Conservation (phyloP, 345 rosid genomes). For the Arabis alpina region DNA sequence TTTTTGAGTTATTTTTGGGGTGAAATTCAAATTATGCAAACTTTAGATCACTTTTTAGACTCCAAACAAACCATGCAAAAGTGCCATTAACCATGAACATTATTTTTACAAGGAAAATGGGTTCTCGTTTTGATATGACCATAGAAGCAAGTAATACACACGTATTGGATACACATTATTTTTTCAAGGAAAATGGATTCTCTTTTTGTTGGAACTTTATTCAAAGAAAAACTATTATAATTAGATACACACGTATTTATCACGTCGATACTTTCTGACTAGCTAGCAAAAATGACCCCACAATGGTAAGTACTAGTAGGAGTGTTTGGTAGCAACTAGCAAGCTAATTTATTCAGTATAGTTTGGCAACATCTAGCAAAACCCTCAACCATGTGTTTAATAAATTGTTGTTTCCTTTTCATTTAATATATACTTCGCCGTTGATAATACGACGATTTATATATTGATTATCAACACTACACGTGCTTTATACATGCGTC, state of each 20-base stretch:
- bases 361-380: slow-evolving; percentile 32
- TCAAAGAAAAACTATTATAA: not conserved
- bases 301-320: slow-evolving; percentile 7
- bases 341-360: slow-evolving; percentile 10
- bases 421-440: slow-evolving; percentile 8
- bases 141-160: not conserved
- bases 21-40: not conserved
- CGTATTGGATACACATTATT: not conserved
- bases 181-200: not conserved
- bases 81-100: not conserved
- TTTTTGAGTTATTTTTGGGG: not conserved
- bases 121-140: not conserved
- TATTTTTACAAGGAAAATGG: not conserved
- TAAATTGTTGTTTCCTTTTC: not conserved
- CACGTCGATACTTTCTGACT: not conserved
- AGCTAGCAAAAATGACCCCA: slow-evolving; percentile 32
- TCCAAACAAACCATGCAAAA: not conserved
- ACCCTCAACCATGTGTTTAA: slow-evolving; percentile 24
- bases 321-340: slow-evolving; percentile 21
- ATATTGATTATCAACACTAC: slow-evolving; percentile 8
- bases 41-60: not conserved
- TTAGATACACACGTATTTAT: not conserved
- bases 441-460: slow-evolving; percentile 10
- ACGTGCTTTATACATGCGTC: slow-evolving; percentile 10
- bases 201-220: not conserved